Conservation (phyloP, 1,284 basidiomycete genomes). For the Flammula alnicola region DNA sequence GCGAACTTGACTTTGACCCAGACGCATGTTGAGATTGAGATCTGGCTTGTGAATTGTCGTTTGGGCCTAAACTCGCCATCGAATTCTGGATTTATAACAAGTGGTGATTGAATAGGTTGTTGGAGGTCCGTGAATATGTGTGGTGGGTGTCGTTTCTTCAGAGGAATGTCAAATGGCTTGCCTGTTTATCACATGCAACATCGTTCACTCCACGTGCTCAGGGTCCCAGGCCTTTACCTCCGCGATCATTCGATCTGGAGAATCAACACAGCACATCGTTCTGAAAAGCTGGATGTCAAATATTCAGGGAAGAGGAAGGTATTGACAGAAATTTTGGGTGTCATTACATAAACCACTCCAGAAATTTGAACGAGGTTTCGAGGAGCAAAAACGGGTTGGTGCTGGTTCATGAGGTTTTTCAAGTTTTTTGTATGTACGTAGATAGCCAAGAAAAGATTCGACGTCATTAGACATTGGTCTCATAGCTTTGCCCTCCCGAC, state of each 20-base stretch:
- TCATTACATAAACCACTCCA: too few relatives aligned
- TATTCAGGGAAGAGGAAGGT: neutral
- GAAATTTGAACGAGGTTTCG: too few relatives aligned
- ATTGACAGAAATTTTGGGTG: neutral
- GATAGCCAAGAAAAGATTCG: too few relatives aligned
- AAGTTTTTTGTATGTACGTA: too few relatives aligned
- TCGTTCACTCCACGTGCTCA: constrained; percentile 1
- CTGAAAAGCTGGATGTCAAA: too few relatives aligned
- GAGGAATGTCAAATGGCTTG: constrained; percentile 7
- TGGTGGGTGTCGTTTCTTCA: neutral
- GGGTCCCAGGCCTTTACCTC: neutral
- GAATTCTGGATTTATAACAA: neutral
- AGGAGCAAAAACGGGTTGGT: too few relatives aligned
- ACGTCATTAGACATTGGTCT: too few relatives aligned
- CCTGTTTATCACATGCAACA: constrained; percentile 10
- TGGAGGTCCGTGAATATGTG: constrained; percentile 3
- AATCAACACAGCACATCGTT: too few relatives aligned
- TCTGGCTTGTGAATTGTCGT: neutral
- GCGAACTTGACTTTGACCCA: constrained; percentile 2
- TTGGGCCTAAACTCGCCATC: constrained; percentile 1
- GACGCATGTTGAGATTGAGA: constrained; percentile 8
- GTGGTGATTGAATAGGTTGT: neutral
- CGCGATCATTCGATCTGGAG: neutral
- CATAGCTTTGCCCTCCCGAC: constrained; percentile 33
- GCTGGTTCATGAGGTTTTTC: too few relatives aligned